phyloP scores from a whole-genome alignment of 768 basidiomycete genomes.

The Mycena vitilis region DNA sequence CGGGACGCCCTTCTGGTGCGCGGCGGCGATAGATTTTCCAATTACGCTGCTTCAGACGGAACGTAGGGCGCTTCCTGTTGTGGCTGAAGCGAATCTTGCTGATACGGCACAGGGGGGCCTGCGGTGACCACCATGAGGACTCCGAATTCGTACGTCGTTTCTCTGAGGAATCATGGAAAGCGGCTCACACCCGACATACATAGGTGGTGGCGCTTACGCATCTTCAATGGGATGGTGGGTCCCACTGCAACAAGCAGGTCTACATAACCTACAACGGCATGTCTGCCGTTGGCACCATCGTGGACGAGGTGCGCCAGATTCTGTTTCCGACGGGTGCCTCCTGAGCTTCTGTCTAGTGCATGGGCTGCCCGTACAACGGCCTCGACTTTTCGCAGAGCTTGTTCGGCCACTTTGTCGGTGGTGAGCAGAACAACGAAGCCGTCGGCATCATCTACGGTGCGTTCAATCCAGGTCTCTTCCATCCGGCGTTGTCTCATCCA shows the following conservation, averaged over 20 bases:
- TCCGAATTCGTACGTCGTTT: conserved; percentile 21
- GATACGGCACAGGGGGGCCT: conserved; percentile 18
- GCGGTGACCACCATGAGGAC: conserved; percentile 13
- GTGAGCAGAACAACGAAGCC: conserved; percentile 13
- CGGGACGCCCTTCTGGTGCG: neutral
- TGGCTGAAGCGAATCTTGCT: neutral
- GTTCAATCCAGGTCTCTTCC: neutral
- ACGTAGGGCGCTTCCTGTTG: neutral
- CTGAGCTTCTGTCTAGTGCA: conserved; percentile 41
- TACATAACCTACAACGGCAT: conserved; percentile 47
- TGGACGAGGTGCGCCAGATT: conserved; percentile 44
- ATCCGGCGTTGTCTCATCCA: neutral
- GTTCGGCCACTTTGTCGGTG: conserved; percentile 50
- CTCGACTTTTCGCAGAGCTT: conserved; percentile 55
- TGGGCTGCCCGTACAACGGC: conserved; percentile 43
- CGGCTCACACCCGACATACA: neutral
- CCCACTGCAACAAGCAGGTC: conserved; percentile 51
- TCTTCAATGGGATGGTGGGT: conserved; percentile 41
- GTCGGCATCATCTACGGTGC: conserved; percentile 21
- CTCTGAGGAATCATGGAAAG: no score
- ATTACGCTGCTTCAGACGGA: conserved; percentile 15
- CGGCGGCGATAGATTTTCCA: conserved; percentile 17
- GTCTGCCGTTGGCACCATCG: conserved; percentile 46
- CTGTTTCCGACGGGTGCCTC: neutral
- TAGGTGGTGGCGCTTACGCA: conserved; percentile 27